Percentiles rank a stretch among this genome's conserved stretches.
phyloP scores from a whole-genome alignment of 2,329 filamentous ascomycete species.

The Beauveria sp. region DNA sequence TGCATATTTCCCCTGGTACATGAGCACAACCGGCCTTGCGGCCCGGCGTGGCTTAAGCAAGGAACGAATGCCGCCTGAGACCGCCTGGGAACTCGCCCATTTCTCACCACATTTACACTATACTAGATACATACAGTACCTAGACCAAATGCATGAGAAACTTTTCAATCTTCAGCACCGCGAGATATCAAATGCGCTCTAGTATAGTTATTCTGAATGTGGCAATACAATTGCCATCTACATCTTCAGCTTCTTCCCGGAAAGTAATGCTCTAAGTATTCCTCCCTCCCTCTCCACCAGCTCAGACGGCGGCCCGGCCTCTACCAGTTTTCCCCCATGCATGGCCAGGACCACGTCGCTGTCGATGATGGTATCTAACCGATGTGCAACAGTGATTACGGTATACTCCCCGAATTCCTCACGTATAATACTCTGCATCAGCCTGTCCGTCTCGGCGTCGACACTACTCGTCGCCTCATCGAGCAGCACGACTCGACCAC shows the following conservation, averaged over 20 bases:
- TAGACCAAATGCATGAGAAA: no score
- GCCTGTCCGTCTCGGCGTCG: slow-evolving; percentile 4
- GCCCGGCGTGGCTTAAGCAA: no score
- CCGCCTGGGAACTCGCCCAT: no score
- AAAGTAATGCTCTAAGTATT: background rate
- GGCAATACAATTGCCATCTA: no score
- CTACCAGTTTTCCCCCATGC: background rate
- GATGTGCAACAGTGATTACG: slow-evolving; percentile 6
- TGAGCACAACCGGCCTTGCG: no score
- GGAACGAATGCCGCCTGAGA: no score
- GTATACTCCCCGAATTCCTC: slow-evolving; percentile 11
- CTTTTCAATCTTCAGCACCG: no score
- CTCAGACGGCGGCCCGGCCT: background rate
- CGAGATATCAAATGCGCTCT: no score
- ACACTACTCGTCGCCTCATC: slow-evolving; percentile 9
- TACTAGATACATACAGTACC: no score
- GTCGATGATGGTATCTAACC: background rate
- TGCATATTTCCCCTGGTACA: no score
- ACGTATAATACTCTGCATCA: slow-evolving; percentile 11
- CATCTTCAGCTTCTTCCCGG: background rate
- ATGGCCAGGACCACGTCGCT: background rate
- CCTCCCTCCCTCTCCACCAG: background rate
- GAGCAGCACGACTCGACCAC: slow-evolving; percentile 13
- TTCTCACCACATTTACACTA: no score
- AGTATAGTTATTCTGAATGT: no score